Evolutionary conservation across 1,139 yeast genomes (phyloP), one percentile per base, ranked within the genome.

Genomic region (Blastobotrys proliferans): DNA sequence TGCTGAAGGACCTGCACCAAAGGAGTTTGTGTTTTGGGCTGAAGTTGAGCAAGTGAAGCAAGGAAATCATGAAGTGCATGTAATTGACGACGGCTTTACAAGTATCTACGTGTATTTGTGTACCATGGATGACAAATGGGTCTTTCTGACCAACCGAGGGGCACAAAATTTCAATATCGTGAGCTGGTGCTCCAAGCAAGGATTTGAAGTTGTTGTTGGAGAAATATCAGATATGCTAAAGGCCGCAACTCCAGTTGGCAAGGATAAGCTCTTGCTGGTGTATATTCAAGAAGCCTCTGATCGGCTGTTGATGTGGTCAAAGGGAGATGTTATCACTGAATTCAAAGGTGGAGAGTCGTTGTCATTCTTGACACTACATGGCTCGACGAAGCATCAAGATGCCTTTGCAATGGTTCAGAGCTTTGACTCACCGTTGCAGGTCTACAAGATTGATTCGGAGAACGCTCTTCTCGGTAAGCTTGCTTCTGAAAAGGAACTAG

Each of bases 41-140:
- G 31, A 9, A 9, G 31, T 28, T 9, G 31, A 28, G 14, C 8
- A 9, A 8, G 14, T 28, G 31, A 28, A 28, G 13, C 10, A 28
- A 13, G 31, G 31, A 6, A 28, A 9, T 9, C 31, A 28, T 28
- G 14, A 28, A 14, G 9, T 28, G 8, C 9, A 9, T 10, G 13
- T 14, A 6, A 28, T 28, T 28, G 31, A 28, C 13, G 31, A 28
- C 14, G 9, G 13, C 8, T 28, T 28, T 13, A 28, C 31, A 6
- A 14, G 13, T 9, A 28, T 14, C 31, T 28, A 28, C 14, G 10
- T 6, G 14, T 28, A 28, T 28, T 13, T 28, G 10, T 28, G 31
- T 28, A 28, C 31, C 6, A 13, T 28, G 9, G 31, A 28, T 28
- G 31, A 13, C 10, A 28, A 28, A 28, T 28, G 31, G 31, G 13